Conservation (phyloP, 228 moss, liverwort and hornwort genomes). For the Sphagnum fallax region DNA sequence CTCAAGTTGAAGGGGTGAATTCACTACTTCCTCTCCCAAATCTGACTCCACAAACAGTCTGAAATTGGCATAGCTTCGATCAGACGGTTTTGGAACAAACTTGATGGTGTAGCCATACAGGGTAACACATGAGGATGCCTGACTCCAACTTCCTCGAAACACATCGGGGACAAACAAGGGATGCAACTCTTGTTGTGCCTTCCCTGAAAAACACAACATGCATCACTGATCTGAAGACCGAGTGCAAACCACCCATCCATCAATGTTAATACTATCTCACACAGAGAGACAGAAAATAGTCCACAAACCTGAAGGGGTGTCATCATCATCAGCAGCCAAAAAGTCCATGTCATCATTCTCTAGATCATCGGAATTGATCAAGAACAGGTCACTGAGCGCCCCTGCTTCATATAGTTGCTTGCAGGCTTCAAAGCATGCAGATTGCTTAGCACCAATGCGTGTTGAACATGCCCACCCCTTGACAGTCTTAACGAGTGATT, state of each 20-base stretch:
- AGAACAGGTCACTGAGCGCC: conserved; percentile 70
- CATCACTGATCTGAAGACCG: background rate
- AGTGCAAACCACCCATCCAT: background rate
- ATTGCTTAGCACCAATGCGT: conserved; percentile 47
- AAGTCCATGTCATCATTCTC: conserved; percentile 7
- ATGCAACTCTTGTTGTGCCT: conserved; percentile 25
- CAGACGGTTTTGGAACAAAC: conserved; percentile 63
- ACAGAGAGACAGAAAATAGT: background rate
- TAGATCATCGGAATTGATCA: conserved; percentile 42
- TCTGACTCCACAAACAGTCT: conserved; percentile 69
- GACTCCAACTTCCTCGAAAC: conserved; percentile 63
- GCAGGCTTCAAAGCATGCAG: conserved; percentile 78
- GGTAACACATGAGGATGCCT: conserved; percentile 12
- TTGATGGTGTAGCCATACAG: conserved; percentile 57
- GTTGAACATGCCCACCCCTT: conserved; percentile 42
- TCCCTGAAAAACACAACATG: conserved; percentile 25
- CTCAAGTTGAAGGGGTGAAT: conserved; percentile 42
- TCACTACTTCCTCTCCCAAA: conserved; percentile 44
- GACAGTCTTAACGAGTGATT: conserved; percentile 45
- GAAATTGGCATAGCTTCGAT: conserved; percentile 69
- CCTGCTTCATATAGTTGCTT: conserved; percentile 67
- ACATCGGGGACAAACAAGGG: conserved; percentile 53
- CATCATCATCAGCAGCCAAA: background rate
- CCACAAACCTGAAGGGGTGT: conserved; percentile 17
- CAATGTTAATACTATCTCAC: too few relatives aligned